Conservation (phyloP, 73 alveolate species). For the Symbiodinium pilosum region DNA sequence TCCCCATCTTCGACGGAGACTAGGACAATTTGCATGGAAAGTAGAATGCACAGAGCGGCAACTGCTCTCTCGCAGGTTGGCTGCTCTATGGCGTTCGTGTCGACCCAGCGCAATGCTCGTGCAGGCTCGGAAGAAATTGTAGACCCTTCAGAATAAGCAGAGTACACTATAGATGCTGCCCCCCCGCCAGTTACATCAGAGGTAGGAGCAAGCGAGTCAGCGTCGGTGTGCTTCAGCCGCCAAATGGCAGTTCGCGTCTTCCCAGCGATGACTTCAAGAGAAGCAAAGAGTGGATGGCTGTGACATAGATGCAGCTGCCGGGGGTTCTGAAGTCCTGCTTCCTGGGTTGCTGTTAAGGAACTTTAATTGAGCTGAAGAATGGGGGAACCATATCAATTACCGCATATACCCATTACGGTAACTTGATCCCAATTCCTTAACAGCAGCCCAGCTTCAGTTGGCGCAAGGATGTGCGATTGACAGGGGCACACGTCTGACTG, state of each 20-base stretch:
- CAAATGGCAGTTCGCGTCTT: constrained; percentile 2
- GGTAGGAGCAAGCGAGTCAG: too few relatives aligned
- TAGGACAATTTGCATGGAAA: constrained; percentile 26
- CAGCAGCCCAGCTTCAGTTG: background rate
- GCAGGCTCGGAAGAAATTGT: background rate
- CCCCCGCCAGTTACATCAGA: too few relatives aligned
- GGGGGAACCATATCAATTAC: too few relatives aligned
- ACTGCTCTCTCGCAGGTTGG: too few relatives aligned
- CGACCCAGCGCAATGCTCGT: background rate
- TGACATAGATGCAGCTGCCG: constrained; percentile 28
- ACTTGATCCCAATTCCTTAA: too few relatives aligned
- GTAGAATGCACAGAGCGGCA: background rate
- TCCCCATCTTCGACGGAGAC: background rate
- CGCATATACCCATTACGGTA: too few relatives aligned
- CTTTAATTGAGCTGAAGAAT: too few relatives aligned
- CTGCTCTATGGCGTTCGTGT: too few relatives aligned
- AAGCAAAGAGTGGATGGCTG: constrained; percentile 20
- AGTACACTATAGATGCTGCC: too few relatives aligned
- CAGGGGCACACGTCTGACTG: background rate
- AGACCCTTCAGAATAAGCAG: background rate
- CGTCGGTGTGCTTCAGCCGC: background rate
- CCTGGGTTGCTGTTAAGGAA: too few relatives aligned
- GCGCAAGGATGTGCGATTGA: background rate
- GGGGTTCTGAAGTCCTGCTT: background rate
- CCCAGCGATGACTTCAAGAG: constrained; percentile 36